Evolutionary conservation across 2,329 filamentous ascomycete genomes (phyloP).

Genomic region (Cyphellophora attinorum): DNA sequence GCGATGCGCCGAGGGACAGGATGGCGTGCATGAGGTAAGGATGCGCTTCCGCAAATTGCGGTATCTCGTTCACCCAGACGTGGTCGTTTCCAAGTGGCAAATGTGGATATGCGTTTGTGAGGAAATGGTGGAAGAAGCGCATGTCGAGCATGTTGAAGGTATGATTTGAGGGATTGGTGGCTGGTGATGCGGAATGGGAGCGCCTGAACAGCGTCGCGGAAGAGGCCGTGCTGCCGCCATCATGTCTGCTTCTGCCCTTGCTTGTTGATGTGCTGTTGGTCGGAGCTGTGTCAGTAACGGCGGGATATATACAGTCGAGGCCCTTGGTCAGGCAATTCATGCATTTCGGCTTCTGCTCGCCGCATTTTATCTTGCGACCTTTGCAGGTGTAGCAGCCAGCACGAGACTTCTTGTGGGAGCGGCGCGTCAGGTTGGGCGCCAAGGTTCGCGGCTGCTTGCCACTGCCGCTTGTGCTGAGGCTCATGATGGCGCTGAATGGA

Average conservation of each 20-base stretch:
- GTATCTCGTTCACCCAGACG: conserved; percentile 59
- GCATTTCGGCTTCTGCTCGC: conserved; percentile 29
- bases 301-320: conserved; percentile 24
- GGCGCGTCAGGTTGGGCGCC: conserved; percentile 18
- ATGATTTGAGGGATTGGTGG: neutral
- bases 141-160: conserved; percentile 30
- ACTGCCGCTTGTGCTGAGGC: neutral
- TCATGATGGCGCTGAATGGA: too few relatives aligned
- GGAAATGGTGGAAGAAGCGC: conserved; percentile 45
- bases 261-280: conserved; percentile 1
- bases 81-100: conserved; percentile 56
- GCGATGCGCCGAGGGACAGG: conserved; percentile 57
- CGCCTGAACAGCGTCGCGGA: neutral
- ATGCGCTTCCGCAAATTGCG: conserved; percentile 58
- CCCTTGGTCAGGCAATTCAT: conserved; percentile 27
- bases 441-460: conserved; percentile 9
- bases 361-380: conserved; percentile 37
- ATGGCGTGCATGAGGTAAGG: conserved; percentile 64
- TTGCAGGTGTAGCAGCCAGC: conserved; percentile 32
- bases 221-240: conserved; percentile 3
- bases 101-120: conserved; percentile 47
- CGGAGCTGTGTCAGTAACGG: conserved; percentile 6
- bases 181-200: too few relatives aligned
- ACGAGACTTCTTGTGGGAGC: conserved; percentile 30
- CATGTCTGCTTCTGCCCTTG: conserved; percentile 4